Conservation (phyloP, 345 rosid species). For the Streptanthus diversifolius region DNA sequence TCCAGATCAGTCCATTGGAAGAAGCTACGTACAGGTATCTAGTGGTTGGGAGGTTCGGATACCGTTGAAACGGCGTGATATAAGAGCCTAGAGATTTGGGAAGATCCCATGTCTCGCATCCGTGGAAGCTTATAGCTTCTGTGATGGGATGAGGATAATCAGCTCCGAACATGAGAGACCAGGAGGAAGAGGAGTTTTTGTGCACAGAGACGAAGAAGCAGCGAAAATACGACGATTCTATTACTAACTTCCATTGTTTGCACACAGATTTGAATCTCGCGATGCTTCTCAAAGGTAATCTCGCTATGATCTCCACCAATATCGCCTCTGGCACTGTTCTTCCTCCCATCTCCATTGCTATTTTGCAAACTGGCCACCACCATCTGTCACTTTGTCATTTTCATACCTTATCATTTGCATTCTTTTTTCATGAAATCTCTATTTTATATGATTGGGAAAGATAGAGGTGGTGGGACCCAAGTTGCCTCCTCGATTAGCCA, state of each 20-base stretch:
- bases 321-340: neutral
- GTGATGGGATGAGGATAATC: neutral
- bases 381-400: neutral
- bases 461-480: neutral
- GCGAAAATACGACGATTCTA: neutral
- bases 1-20: slow-evolving; percentile 6
- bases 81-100: neutral
- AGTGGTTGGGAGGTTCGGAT: neutral
- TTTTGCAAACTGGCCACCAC: neutral
- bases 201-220: neutral
- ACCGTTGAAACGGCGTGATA: neutral
- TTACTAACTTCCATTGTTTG: slow-evolving; percentile 1
- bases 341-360: neutral
- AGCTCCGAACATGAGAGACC: slow-evolving; percentile 16
- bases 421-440: neutral
- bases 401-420: neutral
- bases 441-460: neutral
- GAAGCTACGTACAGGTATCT: neutral
- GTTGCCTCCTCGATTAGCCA: neutral
- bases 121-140: slow-evolving; percentile 1
- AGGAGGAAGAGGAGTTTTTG: neutral
- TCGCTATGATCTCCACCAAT: slow-evolving; percentile 12
- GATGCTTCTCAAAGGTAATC: neutral
- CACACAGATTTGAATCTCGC: neutral
- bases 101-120: slow-evolving; percentile 14